These are phyloP conservation scores for Boletellus emodensis DNA, from an alignment of 768 basidiomycete genomes.

Conservation along the genomic window DNA sequence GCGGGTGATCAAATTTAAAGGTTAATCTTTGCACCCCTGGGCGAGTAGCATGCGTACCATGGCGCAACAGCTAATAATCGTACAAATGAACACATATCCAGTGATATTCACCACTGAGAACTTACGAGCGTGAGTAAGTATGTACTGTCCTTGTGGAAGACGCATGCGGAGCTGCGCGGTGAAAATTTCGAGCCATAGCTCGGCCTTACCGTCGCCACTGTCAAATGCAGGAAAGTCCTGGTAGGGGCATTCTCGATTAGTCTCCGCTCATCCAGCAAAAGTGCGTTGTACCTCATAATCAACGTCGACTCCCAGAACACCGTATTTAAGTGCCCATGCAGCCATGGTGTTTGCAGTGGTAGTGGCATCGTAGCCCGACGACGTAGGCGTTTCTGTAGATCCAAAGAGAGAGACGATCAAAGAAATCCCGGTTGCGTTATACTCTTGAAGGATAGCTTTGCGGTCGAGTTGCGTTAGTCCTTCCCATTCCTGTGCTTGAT, in stretches of 20 bases:
- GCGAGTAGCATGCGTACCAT: neutral
- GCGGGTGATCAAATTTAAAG: neutral
- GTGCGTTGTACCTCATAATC: conserved; percentile 38
- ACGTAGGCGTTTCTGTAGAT: conserved; percentile 35
- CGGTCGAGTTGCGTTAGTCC: conserved; percentile 35
- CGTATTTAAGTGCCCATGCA: conserved; percentile 41
- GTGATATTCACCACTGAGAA: neutral
- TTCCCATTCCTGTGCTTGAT: conserved; percentile 44
- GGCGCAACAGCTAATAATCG: neutral
- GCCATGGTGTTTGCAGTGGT: conserved; percentile 39
- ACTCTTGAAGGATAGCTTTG: conserved; percentile 40
- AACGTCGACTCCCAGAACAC: conserved; percentile 47
- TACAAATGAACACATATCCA: neutral
- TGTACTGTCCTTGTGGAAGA: conserved; percentile 27
- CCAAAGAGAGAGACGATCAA: conserved; percentile 53
- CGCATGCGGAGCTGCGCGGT: conserved; percentile 25
- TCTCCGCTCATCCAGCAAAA: neutral
- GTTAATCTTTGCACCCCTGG: neutral
- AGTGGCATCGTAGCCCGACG: conserved; percentile 36
- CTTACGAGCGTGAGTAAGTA: conserved; percentile 32
- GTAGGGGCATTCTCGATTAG: neutral
- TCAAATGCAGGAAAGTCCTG: conserved; percentile 29
- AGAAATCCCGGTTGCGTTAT: conserved; percentile 49
- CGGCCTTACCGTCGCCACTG: conserved; percentile 35
- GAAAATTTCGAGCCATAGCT: conserved; percentile 30